These are phyloP conservation scores for Arabidopsis hybrid DNA, from an alignment of 441 rosid species.

Conservation along the genomic window DNA sequence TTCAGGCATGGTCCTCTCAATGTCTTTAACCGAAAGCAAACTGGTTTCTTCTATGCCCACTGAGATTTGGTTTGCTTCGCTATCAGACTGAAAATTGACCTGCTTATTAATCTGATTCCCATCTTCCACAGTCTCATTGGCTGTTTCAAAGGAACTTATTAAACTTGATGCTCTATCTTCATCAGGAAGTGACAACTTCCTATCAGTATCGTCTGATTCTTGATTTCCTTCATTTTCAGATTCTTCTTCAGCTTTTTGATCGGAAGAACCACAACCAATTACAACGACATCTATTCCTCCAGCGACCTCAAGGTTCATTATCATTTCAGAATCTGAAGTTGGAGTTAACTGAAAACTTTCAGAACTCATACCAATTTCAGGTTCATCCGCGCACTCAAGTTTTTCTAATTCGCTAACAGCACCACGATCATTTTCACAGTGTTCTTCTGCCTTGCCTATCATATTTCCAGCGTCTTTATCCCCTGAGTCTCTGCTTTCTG, in stretches of 20 bases:
- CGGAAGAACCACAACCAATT: slow-evolving; percentile 8
- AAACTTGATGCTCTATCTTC: slow-evolving; percentile 49
- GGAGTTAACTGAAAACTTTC: slow-evolving; percentile 22
- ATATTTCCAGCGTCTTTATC: slow-evolving; percentile 16
- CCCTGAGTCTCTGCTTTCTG: slow-evolving; percentile 31
- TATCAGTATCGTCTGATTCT: slow-evolving; percentile 25
- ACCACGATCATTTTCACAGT: slow-evolving; percentile 1
- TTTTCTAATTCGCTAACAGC: slow-evolving; percentile 32
- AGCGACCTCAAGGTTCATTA: slow-evolving; percentile 23
- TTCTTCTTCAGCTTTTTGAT: slow-evolving; percentile 21
- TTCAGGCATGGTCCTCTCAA: slow-evolving; percentile 21
- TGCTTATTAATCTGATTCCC: slow-evolving; percentile 46
- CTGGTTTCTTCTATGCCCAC: slow-evolving; percentile 27
- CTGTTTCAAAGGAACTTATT: slow-evolving; percentile 45
- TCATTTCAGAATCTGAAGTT: neutral
- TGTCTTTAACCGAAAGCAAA: slow-evolving; percentile 23
- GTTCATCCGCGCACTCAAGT: slow-evolving; percentile 34
- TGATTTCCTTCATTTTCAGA: slow-evolving; percentile 34
- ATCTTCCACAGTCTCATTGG: slow-evolving; percentile 42
- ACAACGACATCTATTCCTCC: slow-evolving; percentile 14
- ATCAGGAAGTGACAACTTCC: slow-evolving; percentile 47
- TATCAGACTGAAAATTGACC: slow-evolving; percentile 50
- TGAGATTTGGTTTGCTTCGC: slow-evolving; percentile 35
- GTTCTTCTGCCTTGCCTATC: slow-evolving; percentile 3
- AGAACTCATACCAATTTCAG: slow-evolving; percentile 38